Percentiles rank a stretch among this genome's conserved stretches.
Conservation (phyloP, 2,329 filamentous ascomycete genomes). For the Orbilia blumenaviensis region DNA sequence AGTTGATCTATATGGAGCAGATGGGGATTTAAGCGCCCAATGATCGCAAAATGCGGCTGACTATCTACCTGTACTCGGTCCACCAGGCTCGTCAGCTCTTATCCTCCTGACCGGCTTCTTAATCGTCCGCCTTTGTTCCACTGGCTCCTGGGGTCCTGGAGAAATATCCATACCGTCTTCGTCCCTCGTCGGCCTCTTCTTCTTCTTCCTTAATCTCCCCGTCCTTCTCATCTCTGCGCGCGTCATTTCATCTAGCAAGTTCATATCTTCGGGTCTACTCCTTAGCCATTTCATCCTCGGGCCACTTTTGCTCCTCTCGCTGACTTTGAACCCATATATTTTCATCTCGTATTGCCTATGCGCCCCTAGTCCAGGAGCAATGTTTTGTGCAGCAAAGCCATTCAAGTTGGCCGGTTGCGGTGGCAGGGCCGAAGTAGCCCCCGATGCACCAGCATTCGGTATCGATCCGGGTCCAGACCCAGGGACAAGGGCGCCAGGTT, state of each 20-base stretch:
- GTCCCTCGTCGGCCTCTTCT: constrained; percentile 33
- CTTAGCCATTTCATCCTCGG: constrained; percentile 97
- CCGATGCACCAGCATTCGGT: neutral
- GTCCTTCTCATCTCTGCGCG: constrained; percentile 56
- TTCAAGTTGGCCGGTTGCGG: constrained; percentile 67
- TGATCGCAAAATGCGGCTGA: neutral
- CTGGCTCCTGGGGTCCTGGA: constrained; percentile 33
- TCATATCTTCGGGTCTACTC: constrained; percentile 80
- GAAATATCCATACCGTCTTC: constrained; percentile 52
- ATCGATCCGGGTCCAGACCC: constrained; percentile 24
- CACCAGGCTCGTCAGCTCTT: constrained; percentile 28
- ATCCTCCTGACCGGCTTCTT: constrained; percentile 52
- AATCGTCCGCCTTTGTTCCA: constrained; percentile 37
- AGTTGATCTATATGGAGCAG: constrained; percentile 3
- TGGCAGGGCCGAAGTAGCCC: constrained; percentile 16
- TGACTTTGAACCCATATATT: constrained; percentile 96
- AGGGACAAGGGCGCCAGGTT: constrained; percentile 25
- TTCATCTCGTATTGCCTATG: constrained; percentile 90
- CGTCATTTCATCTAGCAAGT: constrained; percentile 82
- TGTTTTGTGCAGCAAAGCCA: constrained; percentile 84
- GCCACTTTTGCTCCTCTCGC: constrained; percentile 85
- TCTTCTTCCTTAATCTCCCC: constrained; percentile 51
- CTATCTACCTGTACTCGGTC: constrained; percentile 8
- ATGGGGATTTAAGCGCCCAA: neutral
- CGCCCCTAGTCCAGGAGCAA: constrained; percentile 83